These are phyloP conservation scores for Claviceps capensis DNA, from an alignment of 2,329 filamentous ascomycete species.

Conservation along the genomic window DNA sequence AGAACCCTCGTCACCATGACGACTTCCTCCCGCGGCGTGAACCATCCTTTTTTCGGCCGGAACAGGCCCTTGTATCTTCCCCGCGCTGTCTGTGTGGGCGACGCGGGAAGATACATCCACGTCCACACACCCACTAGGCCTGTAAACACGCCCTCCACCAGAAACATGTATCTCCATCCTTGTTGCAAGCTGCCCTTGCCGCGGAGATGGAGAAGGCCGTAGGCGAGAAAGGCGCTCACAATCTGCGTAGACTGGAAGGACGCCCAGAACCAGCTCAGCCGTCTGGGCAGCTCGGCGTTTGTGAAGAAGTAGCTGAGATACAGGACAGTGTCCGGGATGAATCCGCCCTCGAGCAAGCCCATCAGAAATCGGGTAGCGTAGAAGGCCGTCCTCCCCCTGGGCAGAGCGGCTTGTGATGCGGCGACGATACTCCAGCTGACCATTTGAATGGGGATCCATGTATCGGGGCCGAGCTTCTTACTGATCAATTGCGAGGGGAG, in stretches of 20 bases:
- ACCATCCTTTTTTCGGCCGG: constrained; percentile 33
- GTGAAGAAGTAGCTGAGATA: constrained; percentile 21
- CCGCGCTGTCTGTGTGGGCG: constrained; percentile 5
- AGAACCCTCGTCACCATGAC: constrained; percentile 44
- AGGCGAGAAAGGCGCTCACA: constrained; percentile 14
- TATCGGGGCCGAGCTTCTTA: constrained; percentile 35
- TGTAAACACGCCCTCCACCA: constrained; percentile 4
- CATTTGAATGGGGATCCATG: constrained; percentile 35
- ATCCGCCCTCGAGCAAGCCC: constrained; percentile 42
- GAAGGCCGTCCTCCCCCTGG: constrained; percentile 13
- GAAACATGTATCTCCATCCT: constrained; percentile 5
- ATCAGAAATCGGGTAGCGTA: constrained; percentile 22
- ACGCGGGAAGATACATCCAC: constrained; percentile 4
- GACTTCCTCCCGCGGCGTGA: constrained; percentile 36
- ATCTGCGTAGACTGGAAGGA: constrained; percentile 14
- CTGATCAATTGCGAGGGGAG: constrained; percentile 38
- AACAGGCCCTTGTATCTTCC: constrained; percentile 7
- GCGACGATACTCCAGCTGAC: constrained; percentile 21
- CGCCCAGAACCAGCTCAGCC: constrained; percentile 19
- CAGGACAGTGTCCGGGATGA: constrained; percentile 35
- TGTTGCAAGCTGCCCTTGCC: constrained; percentile 3
- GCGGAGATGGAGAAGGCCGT: constrained; percentile 13
- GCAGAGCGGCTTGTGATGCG: constrained; percentile 18
- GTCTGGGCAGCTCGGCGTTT: constrained; percentile 15
- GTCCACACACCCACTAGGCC: constrained; percentile 6